Conservation (phyloP, 2,329 filamentous ascomycete genomes). For the Volutella citrinella region DNA sequence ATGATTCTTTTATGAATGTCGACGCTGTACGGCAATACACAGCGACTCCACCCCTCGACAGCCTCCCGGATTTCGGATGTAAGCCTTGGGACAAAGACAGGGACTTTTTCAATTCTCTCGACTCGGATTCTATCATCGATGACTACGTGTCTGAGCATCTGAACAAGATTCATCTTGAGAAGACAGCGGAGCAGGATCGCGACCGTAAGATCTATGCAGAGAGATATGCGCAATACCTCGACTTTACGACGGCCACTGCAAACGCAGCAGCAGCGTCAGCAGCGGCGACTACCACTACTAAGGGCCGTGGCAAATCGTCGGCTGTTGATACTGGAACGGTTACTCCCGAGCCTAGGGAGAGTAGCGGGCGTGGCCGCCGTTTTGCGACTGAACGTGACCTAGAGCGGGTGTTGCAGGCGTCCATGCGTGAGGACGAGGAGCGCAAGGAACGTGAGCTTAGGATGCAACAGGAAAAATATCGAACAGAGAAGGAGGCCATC, state of each 20-base stretch:
- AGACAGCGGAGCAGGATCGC: slow-evolving; percentile 36
- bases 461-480: slow-evolving; percentile 65
- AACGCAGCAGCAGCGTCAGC: too few species aligned
- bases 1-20: slow-evolving; percentile 47
- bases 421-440: slow-evolving; percentile 68
- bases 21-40: slow-evolving; percentile 50
- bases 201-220: slow-evolving; percentile 41
- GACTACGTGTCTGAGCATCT: slow-evolving; percentile 46
- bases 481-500: slow-evolving; percentile 72
- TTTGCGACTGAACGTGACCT: slow-evolving; percentile 72
- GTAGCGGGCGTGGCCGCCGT: slow-evolving; percentile 50
- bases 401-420: slow-evolving; percentile 69
- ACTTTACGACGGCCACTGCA: slow-evolving; percentile 55
- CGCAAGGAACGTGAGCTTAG: slow-evolving; percentile 63
- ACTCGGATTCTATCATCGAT: slow-evolving; percentile 38
- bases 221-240: slow-evolving; percentile 51
- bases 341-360: slow-evolving; percentile 56
- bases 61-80: slow-evolving; percentile 46
- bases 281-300: too few species aligned
- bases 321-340: slow-evolving; percentile 33
- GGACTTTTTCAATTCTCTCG: slow-evolving; percentile 41
- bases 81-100: slow-evolving; percentile 48
- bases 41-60: slow-evolving; percentile 53
- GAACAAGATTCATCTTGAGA: slow-evolving; percentile 37
- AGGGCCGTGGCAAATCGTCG: slow-evolving; percentile 50